Conservation (phyloP, 179 eudicot species). For the Vitellaria paradoxa region DNA sequence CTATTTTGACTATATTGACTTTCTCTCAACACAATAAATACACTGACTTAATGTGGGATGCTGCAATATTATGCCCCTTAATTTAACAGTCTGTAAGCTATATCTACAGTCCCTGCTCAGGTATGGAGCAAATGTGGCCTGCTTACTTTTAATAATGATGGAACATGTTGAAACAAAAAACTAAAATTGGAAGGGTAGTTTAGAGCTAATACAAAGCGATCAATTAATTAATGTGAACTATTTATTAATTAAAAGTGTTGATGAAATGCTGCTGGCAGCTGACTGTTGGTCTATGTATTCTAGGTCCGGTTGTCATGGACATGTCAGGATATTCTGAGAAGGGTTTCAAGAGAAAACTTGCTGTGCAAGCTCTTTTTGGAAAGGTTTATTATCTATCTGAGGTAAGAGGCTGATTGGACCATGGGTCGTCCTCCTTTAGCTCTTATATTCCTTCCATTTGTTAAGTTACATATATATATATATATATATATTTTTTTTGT, state of each 20-base stretch:
- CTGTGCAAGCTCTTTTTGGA: conserved; percentile 90
- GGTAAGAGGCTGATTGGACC: conserved; percentile 37
- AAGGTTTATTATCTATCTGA: conserved; percentile 89
- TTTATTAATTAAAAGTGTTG: neutral
- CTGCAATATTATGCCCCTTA: neutral
- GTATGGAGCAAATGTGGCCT: neutral
- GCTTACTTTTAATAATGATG: neutral
- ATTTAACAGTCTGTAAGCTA: neutral
- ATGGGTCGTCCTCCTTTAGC: neutral
- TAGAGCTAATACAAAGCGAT: neutral
- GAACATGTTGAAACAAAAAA: neutral
- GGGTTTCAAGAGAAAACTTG: conserved; percentile 91
- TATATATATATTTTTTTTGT: neutral
- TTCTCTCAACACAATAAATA: no score
- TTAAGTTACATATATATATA: neutral
- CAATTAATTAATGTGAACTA: no score
- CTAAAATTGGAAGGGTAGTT: neutral
- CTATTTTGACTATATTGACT: no score
- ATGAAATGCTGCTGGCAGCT: conserved; percentile 14
- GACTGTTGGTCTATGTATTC: conserved; percentile 26
- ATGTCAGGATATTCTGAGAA: conserved; percentile 88
- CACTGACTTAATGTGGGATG: neutral
- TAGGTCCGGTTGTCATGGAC: conserved; percentile 98
- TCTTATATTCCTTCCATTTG: neutral
- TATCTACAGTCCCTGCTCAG: neutral